A percentile compares a stretch with the other conserved stretches of the same genome.
Evolutionary conservation across 1,139 yeast genomes (phyloP).

Genomic region (Protomyces pachydermus): DNA sequence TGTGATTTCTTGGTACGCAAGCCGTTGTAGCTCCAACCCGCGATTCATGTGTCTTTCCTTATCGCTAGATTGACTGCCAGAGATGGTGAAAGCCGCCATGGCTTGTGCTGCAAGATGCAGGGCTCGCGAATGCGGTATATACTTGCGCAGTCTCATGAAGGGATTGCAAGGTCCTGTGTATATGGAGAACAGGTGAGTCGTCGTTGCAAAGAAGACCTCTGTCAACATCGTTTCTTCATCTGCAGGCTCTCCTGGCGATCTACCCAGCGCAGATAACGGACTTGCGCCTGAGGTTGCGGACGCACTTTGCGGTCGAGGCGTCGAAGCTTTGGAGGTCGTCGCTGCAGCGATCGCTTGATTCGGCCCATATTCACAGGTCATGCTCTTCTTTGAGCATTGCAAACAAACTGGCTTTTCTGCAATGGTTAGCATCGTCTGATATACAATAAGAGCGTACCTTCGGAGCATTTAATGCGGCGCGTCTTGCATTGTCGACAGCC

Average conservation of each 20-base stretch:
- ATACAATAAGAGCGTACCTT: constrained; percentile 34
- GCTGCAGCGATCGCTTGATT: background rate
- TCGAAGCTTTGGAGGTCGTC: background rate
- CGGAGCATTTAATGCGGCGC: constrained; percentile 49
- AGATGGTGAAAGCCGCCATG: constrained; percentile 21
- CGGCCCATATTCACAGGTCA: constrained; percentile 7
- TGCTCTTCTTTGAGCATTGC: constrained; percentile 7
- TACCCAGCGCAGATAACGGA: background rate
- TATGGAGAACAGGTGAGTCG: constrained; percentile 24
- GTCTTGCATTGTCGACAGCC: constrained; percentile 48
- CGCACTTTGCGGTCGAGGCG: background rate
- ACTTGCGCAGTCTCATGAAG: constrained; percentile 12
- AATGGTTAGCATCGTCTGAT: background rate
- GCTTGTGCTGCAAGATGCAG: constrained; percentile 17
- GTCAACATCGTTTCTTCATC: constrained; percentile 14
- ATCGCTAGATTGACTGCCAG: constrained; percentile 14
- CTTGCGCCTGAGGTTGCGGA: background rate
- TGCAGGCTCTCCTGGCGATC: background rate
- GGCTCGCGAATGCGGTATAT: constrained; percentile 13
- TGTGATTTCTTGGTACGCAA: constrained; percentile 20
- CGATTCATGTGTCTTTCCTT: constrained; percentile 20
- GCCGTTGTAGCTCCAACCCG: constrained; percentile 23
- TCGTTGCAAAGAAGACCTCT: constrained; percentile 16
- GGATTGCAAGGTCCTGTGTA: constrained; percentile 24
- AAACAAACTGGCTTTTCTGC: constrained; percentile 37